These are phyloP conservation scores for Volvox africanus DNA, from an alignment of 139 green algal species.

Conservation along the genomic window DNA sequence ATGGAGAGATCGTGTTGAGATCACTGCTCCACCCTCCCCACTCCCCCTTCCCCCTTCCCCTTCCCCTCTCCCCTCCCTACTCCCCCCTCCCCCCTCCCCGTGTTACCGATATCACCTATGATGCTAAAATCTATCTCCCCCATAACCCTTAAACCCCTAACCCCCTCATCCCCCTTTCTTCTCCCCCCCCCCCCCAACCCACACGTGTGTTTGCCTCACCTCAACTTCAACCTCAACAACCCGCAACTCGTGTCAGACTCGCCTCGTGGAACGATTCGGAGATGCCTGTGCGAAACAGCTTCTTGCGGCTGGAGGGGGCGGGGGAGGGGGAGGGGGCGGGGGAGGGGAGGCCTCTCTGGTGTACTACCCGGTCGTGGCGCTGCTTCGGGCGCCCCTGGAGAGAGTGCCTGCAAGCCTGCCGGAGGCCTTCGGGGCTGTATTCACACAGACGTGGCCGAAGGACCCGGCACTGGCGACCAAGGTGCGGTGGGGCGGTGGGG, in stretches of 20 bases:
- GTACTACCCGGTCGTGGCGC: constrained; percentile 42
- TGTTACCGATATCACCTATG: too few species aligned
- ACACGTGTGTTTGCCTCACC: too few species aligned
- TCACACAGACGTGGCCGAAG: constrained; percentile 27
- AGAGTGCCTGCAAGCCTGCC: constrained; percentile 5
- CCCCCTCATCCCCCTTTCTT: too few species aligned
- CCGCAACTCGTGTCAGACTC: not conserved
- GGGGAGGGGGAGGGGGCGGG: not conserved
- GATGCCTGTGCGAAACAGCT: constrained; percentile 20
- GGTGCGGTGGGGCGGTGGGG: constrained; percentile 10
- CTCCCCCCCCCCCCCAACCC: too few species aligned
- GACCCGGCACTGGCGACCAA: not conserved
- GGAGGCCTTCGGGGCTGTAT: constrained; percentile 29
- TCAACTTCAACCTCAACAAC: not conserved
- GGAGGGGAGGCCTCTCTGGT: constrained; percentile 2
- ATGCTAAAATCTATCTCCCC: too few species aligned
- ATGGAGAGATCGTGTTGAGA: too few species aligned
- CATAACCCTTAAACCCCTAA: too few species aligned
- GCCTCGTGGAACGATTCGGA: constrained; percentile 39
- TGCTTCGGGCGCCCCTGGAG: constrained; percentile 26
- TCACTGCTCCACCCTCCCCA: too few species aligned
- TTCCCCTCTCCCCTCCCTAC: too few species aligned
- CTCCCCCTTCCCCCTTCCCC: too few species aligned
- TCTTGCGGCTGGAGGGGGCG: constrained; percentile 10
- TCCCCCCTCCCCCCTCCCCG: too few species aligned